Percentiles rank a stretch among this genome's conserved stretches.
Evolutionary conservation across 768 basidiomycete species (phyloP).

Genomic region (Mycena belliarum): DNA sequence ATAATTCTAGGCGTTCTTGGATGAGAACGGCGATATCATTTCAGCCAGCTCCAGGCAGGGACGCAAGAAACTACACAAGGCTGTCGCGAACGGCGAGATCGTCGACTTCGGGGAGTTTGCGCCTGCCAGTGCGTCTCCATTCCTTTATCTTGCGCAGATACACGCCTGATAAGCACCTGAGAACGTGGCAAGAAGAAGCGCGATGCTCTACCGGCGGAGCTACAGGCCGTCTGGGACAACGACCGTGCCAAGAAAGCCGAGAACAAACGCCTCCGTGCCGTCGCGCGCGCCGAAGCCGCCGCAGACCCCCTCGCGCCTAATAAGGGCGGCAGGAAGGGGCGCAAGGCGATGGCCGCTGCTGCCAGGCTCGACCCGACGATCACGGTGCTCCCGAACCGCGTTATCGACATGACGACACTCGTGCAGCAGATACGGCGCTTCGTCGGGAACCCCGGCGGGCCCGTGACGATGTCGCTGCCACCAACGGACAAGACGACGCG

Average conservation of each 20-base stretch:
- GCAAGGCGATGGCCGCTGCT: slow-evolving; percentile 65
- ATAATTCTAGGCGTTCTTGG: slow-evolving; percentile 55
- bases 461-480: slow-evolving; percentile 64
- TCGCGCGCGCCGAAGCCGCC: slow-evolving; percentile 54
- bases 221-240: slow-evolving; percentile 72
- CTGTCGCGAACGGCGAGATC: slow-evolving; percentile 59
- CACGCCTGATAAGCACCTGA: slow-evolving; percentile 18
- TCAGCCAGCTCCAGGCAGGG: slow-evolving; percentile 45
- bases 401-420: slow-evolving; percentile 68
- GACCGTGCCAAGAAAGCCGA: slow-evolving; percentile 87
- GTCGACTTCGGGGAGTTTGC: slow-evolving; percentile 33
- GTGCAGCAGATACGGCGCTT: slow-evolving; percentile 73
- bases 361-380: slow-evolving; percentile 50
- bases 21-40: slow-evolving; percentile 56
- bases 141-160: background rate
- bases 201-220: slow-evolving; percentile 52
- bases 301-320: slow-evolving; percentile 64
- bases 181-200: slow-evolving; percentile 54
- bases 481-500: slow-evolving; percentile 76
- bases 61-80: slow-evolving; percentile 58
- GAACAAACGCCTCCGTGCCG: slow-evolving; percentile 60
- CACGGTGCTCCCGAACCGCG: slow-evolving; percentile 45
- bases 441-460: slow-evolving; percentile 53
- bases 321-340: slow-evolving; percentile 68
- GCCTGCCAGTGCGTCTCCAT: slow-evolving; percentile 51